These are phyloP conservation scores for Aegilops tauschii DNA, from an alignment of 176 grass and related monocot genomes.

Conservation along the genomic window DNA sequence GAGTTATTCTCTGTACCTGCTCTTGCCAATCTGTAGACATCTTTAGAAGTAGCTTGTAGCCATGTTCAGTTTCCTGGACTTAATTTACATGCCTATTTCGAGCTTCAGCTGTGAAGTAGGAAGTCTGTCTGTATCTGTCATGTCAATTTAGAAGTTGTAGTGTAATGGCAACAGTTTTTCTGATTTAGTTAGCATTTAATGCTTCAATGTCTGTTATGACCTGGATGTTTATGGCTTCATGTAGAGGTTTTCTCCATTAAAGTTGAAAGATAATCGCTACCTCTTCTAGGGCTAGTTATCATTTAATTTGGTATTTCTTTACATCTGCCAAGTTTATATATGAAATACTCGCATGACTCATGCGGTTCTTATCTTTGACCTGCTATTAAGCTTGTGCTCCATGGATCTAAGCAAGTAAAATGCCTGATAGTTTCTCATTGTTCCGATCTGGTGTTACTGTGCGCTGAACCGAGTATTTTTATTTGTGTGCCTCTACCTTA, in stretches of 20 bases:
- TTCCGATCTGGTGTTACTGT: not conserved
- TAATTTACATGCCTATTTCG: conserved; percentile 33
- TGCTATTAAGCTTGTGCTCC: not conserved
- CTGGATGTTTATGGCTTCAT: conserved; percentile 3
- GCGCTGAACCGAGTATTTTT: not conserved
- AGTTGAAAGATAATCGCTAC: not conserved
- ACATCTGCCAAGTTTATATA: not conserved
- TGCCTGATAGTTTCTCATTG: not conserved
- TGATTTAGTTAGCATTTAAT: conserved; percentile 51
- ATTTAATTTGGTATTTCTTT: conserved; percentile 1
- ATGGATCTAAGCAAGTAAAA: conserved; percentile 19
- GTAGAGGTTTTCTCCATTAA: conserved; percentile 19
- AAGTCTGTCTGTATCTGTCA: conserved; percentile 35
- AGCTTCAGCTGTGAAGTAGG: conserved; percentile 24
- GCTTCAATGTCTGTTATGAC: not conserved
- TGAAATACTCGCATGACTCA: conserved; percentile 4
- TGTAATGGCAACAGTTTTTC: conserved; percentile 33
- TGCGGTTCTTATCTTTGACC: not conserved
- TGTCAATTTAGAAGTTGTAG: conserved; percentile 44
- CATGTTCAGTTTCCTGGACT: conserved; percentile 29
- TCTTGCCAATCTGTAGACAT: conserved; percentile 30
- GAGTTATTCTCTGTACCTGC: conserved; percentile 44
- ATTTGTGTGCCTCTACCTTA: not conserved
- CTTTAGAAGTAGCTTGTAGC: conserved; percentile 41
- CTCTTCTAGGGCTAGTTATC: not conserved